A percentile compares a stretch with the other conserved stretches of the same genome.
phyloP scores from a whole-genome alignment of 805 yeast genomes.

The Candida sanyiensis region DNA sequence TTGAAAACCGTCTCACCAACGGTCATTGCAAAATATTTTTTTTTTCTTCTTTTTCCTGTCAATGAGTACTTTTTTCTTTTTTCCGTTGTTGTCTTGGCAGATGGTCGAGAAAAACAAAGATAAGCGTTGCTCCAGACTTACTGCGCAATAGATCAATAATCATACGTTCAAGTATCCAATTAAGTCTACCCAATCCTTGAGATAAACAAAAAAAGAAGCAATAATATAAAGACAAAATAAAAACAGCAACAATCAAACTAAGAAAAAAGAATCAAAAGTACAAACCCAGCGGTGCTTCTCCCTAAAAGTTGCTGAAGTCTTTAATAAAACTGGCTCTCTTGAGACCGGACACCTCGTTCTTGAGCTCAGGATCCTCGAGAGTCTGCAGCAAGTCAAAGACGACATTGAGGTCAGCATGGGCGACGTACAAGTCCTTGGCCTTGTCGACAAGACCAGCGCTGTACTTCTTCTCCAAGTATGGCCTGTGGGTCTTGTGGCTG shows the following conservation, averaged over 20 bases:
- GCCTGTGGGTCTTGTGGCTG: conserved; percentile 20
- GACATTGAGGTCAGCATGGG: conserved; percentile 8
- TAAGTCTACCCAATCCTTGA: too few species aligned
- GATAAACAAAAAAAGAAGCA: too few species aligned
- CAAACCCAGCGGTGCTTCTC: neutral
- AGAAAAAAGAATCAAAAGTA: neutral
- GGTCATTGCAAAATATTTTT: too few species aligned
- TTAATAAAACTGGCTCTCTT: conserved; percentile 20
- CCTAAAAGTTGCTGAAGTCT: conserved; percentile 15
- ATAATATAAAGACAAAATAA: neutral
- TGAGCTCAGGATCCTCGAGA: conserved; percentile 10
- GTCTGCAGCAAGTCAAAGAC: conserved; percentile 9
- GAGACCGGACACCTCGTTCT: conserved; percentile 14
- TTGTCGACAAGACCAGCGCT: conserved; percentile 15
- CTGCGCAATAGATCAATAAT: too few species aligned
- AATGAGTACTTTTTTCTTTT: too few species aligned
- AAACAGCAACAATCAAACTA: conserved; percentile 1
- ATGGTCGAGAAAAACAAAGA: too few species aligned
- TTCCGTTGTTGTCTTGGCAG: too few species aligned
- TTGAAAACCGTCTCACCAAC: too few species aligned
- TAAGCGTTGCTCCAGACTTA: too few species aligned
- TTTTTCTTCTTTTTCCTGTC: too few species aligned
- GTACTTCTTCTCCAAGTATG: conserved; percentile 20
- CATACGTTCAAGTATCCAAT: too few species aligned
- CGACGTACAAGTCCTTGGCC: conserved; percentile 11